phyloP scores from a whole-genome alignment of 169 alveolate species.

The Theileria orientalis region DNA sequence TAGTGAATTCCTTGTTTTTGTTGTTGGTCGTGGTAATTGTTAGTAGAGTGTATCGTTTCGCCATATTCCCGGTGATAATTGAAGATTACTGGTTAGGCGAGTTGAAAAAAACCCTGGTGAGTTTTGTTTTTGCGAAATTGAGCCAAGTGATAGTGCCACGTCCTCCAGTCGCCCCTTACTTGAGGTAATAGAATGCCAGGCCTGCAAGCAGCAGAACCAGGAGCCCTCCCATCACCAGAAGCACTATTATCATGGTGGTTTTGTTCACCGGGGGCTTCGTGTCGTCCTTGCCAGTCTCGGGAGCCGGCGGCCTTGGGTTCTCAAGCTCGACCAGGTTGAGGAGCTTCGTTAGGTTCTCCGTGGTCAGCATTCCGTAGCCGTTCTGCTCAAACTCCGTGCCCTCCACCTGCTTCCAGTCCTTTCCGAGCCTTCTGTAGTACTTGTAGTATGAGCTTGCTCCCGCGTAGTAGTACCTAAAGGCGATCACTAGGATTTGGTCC shows the following conservation, averaged over 20 bases:
- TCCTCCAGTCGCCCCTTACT: too few relatives aligned
- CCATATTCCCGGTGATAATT: too few relatives aligned
- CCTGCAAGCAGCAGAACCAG: background rate
- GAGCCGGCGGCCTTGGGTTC: background rate
- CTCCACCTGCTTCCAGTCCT: background rate
- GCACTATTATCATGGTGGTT: background rate
- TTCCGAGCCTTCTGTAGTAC: background rate
- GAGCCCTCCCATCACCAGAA: background rate
- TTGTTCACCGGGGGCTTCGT: background rate
- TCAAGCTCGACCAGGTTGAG: background rate
- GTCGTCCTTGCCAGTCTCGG: background rate
- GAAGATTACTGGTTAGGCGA: too few relatives aligned
- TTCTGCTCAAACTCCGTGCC: background rate
- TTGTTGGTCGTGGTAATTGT: too few relatives aligned
- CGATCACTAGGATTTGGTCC: background rate
- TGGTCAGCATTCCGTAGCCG: background rate
- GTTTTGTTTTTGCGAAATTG: too few relatives aligned
- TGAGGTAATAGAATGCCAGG: background rate
- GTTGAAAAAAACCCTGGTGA: too few relatives aligned
- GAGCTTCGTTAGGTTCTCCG: background rate
- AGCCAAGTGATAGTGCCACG: too few relatives aligned
- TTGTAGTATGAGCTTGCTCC: background rate
- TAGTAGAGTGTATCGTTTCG: too few relatives aligned
- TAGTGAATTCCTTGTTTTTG: too few relatives aligned
- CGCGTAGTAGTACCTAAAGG: slow-evolving; percentile 8